Base-by-base conservation (phyloP, 139 green algal species). In the Chlamydomonas schloesseri region DNA sequence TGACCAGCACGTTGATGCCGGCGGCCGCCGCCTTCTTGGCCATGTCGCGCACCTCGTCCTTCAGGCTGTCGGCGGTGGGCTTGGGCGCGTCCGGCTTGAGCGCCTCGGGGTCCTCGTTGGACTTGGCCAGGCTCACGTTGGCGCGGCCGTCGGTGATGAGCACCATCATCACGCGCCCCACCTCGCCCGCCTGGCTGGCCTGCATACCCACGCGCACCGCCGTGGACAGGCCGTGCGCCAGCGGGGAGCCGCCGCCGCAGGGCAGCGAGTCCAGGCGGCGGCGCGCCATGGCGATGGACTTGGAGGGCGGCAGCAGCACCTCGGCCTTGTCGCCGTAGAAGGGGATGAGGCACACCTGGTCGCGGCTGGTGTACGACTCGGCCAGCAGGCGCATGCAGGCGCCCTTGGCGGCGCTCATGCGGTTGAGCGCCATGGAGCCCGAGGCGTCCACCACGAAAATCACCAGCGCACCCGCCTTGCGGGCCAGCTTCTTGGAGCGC, bases 311-410 rank as follows among this genome's bases (percentile, higher is more conserved):
- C 86, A 99, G 93, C 62, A 99, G 96, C 87, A 99, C 95, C 91
- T 99, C 97, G 20, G 97, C 98, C 92, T 96, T 96, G 88, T 99
- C 97, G 34, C 98, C 98, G 76, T 97, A 98, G 93, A 99, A 99
- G 84, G 98, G 98, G 70, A 99, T 99, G 70, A 99, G 94, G 71
- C 88, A 97, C 37, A 99, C 98, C 91, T 98, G 95, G 94, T 99
- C 98, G 34, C 98, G 91, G 74, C 69, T 95, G 14, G 96, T 98
- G 93, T 99, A 99, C 14, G 89, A 95, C 91, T 99, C 95, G 1
- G 93, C 92, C 69, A 99, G 94, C 84, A 99, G 94, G 46, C 94
- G 90, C 94, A 99, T 97, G 83, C 96, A 97, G 1, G 98, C 98
- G 50, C 98, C 98, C 95, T 99, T 99, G 58, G 98, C 98, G 9